These are phyloP conservation scores for Mycena albidolilacea DNA, from an alignment of 768 basidiomycete species.

Conservation along the genomic window DNA sequence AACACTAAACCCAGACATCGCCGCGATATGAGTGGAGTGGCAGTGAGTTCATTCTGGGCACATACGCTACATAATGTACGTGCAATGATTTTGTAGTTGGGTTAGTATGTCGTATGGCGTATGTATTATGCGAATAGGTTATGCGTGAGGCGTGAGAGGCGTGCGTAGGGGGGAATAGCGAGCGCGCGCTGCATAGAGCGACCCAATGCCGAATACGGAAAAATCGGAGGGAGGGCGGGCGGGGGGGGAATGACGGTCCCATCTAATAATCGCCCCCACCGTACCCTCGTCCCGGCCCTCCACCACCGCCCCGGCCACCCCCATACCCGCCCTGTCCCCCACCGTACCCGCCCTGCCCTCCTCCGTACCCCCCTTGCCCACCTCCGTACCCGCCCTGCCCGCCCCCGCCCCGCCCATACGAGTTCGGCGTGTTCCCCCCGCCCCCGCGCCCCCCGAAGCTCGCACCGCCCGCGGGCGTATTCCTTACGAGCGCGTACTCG, in stretches of 20 bases:
- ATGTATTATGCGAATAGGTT: neutral
- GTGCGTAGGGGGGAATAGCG: no score
- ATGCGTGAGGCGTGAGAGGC: no score
- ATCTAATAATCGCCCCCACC: neutral
- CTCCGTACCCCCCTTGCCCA: neutral
- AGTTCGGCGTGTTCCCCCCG: no score
- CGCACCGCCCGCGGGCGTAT: no score
- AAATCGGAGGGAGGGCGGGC: neutral
- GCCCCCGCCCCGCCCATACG: no score
- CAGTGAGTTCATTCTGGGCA: neutral
- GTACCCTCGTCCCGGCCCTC: neutral
- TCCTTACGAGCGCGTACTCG: constrained; percentile 52
- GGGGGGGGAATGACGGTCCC: no score
- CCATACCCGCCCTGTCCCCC: neutral
- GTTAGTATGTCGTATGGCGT: neutral
- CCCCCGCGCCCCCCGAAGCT: no score
- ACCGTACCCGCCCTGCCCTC: neutral
- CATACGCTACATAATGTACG: neutral
- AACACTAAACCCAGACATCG: no score
- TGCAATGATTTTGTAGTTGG: constrained; percentile 13
- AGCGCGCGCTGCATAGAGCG: no score
- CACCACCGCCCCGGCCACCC: neutral
- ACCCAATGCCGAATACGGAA: neutral
- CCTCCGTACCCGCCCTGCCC: no score
- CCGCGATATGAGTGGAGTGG: no score